Percentiles rank a stretch among this genome's conserved stretches.
Evolutionary conservation across 306 rosid genomes (phyloP).

Genomic region (Vigna hirtella): DNA sequence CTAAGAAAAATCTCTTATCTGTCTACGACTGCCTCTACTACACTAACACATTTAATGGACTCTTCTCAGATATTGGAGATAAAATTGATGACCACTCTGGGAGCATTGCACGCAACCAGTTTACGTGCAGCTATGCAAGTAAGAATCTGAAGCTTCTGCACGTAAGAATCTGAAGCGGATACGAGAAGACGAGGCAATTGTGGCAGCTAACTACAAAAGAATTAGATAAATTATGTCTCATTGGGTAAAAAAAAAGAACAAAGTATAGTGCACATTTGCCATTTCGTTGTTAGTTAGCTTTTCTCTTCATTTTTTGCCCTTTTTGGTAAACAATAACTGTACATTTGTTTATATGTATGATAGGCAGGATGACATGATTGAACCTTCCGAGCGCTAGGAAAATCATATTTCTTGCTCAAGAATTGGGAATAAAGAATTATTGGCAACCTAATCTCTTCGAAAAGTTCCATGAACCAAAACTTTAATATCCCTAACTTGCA

Average conservation of each 20-base stretch:
- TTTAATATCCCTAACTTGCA: not conserved
- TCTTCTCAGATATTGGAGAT: conserved; percentile 44
- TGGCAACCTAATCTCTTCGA: not conserved
- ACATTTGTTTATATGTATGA: conserved; percentile 14
- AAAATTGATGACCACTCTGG: conserved; percentile 33
- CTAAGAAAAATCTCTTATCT: not conserved
- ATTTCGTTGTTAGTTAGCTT: not conserved
- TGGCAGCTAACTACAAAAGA: conserved; percentile 59
- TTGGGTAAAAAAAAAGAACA: not conserved
- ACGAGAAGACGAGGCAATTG: conserved; percentile 63
- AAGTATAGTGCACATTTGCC: not conserved
- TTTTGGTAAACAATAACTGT: conserved; percentile 11
- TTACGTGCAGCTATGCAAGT: conserved; percentile 58
- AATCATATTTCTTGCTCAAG: not conserved
- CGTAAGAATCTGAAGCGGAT: conserved; percentile 57
- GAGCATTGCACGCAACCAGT: conserved; percentile 38
- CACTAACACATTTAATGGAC: conserved; percentile 30
- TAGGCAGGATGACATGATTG: not conserved
- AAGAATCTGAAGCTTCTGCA: conserved; percentile 49
- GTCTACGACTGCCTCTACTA: not conserved
- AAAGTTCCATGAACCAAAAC: not conserved
- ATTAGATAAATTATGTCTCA: conserved; percentile 48
- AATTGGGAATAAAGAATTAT: not conserved
- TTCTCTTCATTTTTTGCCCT: not conserved
- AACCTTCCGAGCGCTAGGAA: conserved; percentile 6